A percentile compares a stretch with the other conserved stretches of the same genome.
phyloP scores from a whole-genome alignment of 192 early-diverging fungal species.

The Coemansia sp. region DNA sequence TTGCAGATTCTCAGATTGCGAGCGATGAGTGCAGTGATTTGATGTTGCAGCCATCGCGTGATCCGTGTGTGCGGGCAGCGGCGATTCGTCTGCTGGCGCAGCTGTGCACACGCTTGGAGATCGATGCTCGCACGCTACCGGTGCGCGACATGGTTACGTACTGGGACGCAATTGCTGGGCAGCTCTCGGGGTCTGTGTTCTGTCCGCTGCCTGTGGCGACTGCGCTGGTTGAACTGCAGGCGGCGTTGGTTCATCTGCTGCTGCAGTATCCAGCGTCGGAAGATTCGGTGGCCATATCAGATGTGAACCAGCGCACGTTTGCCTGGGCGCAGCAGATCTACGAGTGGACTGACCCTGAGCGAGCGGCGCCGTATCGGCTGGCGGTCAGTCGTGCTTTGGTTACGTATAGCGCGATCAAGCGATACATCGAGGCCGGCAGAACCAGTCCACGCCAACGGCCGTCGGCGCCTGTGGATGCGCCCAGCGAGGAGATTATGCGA shows the following conservation, averaged over 20 bases:
- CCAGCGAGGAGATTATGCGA: slow-evolving; percentile 56
- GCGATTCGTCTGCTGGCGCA: slow-evolving; percentile 33
- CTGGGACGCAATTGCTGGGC: slow-evolving; percentile 33
- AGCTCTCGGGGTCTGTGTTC: slow-evolving; percentile 13
- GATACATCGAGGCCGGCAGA: slow-evolving; percentile 15
- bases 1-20: slow-evolving; percentile 9
- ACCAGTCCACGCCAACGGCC: not conserved
- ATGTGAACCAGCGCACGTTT: slow-evolving; percentile 16
- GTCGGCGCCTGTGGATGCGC: slow-evolving; percentile 6
- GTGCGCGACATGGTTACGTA: slow-evolving; percentile 25
- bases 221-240: slow-evolving; percentile 39
- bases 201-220: slow-evolving; percentile 41
- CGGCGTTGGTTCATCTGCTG: slow-evolving; percentile 41
- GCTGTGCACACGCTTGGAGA: slow-evolving; percentile 38
- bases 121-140: slow-evolving; percentile 24
- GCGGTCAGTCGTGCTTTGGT: slow-evolving; percentile 46
- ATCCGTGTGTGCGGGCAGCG: slow-evolving; percentile 37
- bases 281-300: not conserved
- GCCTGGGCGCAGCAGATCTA: slow-evolving; percentile 51
- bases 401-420: slow-evolving; percentile 42
- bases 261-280: not conserved
- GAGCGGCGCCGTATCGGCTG: slow-evolving; percentile 37
- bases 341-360: slow-evolving; percentile 46
- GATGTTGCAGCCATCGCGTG: slow-evolving; percentile 5
- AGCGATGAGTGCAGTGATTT: not conserved